Conservation (phyloP, 2,329 filamentous ascomycete species). For the Diaporthe velutina region DNA sequence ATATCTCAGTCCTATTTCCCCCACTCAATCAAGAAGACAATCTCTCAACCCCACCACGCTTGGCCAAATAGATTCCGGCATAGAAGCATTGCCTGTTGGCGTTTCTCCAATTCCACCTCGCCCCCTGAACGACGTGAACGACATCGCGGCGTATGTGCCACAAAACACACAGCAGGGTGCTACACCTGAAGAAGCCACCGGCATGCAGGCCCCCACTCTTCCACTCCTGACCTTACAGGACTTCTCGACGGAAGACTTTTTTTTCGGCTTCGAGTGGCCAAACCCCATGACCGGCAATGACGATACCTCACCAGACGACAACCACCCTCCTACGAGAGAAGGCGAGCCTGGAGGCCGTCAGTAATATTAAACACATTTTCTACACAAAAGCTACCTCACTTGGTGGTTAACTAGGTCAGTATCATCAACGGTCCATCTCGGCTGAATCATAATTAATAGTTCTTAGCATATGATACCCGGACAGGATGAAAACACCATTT, state of each 20-base stretch:
- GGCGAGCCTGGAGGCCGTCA: background rate
- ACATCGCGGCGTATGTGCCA: background rate
- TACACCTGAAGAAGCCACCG: background rate
- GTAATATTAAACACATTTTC: background rate
- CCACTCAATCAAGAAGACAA: background rate
- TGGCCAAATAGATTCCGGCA: background rate
- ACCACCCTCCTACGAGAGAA: background rate
- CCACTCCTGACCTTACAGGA: too few relatives aligned
- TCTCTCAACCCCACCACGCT: background rate
- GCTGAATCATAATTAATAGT: background rate
- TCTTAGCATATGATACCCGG: background rate
- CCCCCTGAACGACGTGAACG: too few relatives aligned
- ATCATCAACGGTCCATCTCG: too few relatives aligned
- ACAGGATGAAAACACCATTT: background rate
- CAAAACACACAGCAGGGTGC: background rate
- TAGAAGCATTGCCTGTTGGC: background rate
- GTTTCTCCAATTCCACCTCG: background rate
- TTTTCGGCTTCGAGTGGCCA: background rate
- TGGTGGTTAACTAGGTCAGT: background rate
- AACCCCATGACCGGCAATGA: background rate
- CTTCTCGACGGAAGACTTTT: background rate
- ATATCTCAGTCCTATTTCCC: background rate
- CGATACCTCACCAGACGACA: background rate
- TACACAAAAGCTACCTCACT: background rate
- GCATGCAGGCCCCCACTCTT: background rate